Base-by-base conservation (phyloP, 495 filamentous ascomycete genomes). In the Penicillium roqueforti region DNA sequence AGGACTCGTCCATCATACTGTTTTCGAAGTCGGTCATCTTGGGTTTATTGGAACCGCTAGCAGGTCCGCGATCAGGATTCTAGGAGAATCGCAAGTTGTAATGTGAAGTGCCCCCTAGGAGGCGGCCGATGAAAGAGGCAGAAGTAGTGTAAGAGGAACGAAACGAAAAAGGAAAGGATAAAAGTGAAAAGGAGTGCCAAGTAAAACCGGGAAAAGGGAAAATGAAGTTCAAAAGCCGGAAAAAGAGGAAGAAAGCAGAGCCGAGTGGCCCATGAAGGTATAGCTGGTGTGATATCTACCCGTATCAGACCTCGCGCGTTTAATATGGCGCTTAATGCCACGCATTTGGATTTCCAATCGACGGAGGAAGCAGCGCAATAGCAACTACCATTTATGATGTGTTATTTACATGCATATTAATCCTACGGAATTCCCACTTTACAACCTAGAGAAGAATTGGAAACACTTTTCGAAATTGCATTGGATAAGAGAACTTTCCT, bases 1-100 rank as follows among this genome's bases (percentile, higher is more conserved):
- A 73, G 38, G 75, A 79, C 36, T 76, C 76, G 57, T 78, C 78
- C 54, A 71, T 69, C 50, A 70, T 62, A 51, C 60, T 59, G 44
- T 59, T 61, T 38, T 78, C 76, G 57, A 69, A 63, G 11, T 76
- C 74, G 22, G 73, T 64, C 72, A 75, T 76, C 10, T 55, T 63
- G 60, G 28, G 31, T 31, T 31, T 42, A 43, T 44, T 43, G 57
- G 44, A 34, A 50, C 25, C 46, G 41, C 25, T 31, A 26, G 51
- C 32, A 28, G 9, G 40, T 44, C 45, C 56, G 46, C 28, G 54
- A 52, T 36, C 38, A n/a, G 56, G 45, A 52, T 45, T 51, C 23
- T 49, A 9, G 40, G 42, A 46, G 36, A 48, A 59, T 54, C 31
- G 56, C 48, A 43, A 39, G 45, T 37, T 55, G 40, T 23, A 31